These are phyloP conservation scores for Lipomyces spencermartinsiae DNA, from an alignment of 805 yeast genomes.

Conservation along the genomic window DNA sequence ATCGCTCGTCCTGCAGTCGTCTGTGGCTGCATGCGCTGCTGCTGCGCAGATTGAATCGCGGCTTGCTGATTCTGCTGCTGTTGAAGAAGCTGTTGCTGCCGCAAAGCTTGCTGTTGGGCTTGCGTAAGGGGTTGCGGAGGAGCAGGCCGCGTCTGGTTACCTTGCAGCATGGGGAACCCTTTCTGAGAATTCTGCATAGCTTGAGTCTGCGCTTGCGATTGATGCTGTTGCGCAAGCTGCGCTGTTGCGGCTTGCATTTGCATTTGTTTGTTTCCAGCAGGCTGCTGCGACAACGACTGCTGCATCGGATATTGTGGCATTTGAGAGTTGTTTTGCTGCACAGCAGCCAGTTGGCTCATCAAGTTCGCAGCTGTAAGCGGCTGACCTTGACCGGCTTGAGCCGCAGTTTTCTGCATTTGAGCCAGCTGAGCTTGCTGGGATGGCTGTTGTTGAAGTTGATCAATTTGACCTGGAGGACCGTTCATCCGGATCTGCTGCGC, in stretches of 20 bases:
- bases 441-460: conserved; percentile 11
- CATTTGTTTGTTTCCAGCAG: conserved; percentile 23
- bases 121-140: conserved; percentile 25
- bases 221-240: conserved; percentile 19
- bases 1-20: conserved; percentile 27
- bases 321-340: conserved; percentile 10
- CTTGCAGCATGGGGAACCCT: conserved; percentile 19
- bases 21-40: conserved; percentile 30
- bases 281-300: conserved; percentile 41
- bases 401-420: conserved; percentile 6
- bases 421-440: conserved; percentile 14
- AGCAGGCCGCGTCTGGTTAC: conserved; percentile 12
- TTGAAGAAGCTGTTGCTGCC: conserved; percentile 31
- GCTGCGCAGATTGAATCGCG: conserved; percentile 11
- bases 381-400: conserved; percentile 16
- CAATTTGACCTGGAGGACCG: conserved; percentile 19
- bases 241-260: conserved; percentile 22
- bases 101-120: conserved; percentile 30
- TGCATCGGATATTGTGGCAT: conserved; percentile 17
- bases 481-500: conserved; percentile 28
- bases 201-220: conserved; percentile 30
- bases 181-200: conserved; percentile 25
- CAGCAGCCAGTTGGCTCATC: conserved; percentile 30
- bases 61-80: conserved; percentile 32
- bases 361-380: conserved; percentile 23